Conservation (phyloP, 2,329 filamentous ascomycete species). For the Daldinia sp. region DNA sequence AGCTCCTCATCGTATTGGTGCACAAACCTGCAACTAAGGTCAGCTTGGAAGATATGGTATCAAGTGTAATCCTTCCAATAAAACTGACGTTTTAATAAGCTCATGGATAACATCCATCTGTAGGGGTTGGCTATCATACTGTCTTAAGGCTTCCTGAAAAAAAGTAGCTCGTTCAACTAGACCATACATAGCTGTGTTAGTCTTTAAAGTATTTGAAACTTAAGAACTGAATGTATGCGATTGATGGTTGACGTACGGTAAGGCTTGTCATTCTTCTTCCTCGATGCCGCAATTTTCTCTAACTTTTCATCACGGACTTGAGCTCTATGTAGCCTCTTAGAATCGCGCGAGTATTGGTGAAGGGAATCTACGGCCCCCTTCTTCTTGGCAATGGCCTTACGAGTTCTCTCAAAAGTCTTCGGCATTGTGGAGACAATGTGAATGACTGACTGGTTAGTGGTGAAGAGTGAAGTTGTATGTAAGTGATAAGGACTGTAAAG, state of each 20-base stretch:
- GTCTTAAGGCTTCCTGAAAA: constrained; percentile 75
- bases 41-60: constrained; percentile 29
- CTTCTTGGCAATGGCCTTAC: constrained; percentile 93
- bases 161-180: constrained; percentile 75
- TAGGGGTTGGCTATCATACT: constrained; percentile 64
- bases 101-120: constrained; percentile 69
- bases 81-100: constrained; percentile 69
- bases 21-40: constrained; percentile 65
- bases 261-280: constrained; percentile 79
- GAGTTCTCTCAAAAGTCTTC: constrained; percentile 81
- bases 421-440: constrained; percentile 67
- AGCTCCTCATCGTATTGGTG: constrained; percentile 79
- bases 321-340: constrained; percentile 82
- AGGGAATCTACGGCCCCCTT: constrained; percentile 78
- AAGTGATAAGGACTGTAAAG: constrained; percentile 1
- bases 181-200: constrained; percentile 16
- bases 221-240: background rate
- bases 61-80: background rate
- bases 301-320: constrained; percentile 85
- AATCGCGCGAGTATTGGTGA: constrained; percentile 90
- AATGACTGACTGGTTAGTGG: background rate
- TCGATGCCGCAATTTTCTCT: constrained; percentile 74
- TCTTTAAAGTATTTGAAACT: background rate
- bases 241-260: constrained; percentile 66
- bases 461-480: constrained; percentile 12